phyloP scores from a whole-genome alignment of 106 monocot genomes.

The Allium sativum region DNA sequence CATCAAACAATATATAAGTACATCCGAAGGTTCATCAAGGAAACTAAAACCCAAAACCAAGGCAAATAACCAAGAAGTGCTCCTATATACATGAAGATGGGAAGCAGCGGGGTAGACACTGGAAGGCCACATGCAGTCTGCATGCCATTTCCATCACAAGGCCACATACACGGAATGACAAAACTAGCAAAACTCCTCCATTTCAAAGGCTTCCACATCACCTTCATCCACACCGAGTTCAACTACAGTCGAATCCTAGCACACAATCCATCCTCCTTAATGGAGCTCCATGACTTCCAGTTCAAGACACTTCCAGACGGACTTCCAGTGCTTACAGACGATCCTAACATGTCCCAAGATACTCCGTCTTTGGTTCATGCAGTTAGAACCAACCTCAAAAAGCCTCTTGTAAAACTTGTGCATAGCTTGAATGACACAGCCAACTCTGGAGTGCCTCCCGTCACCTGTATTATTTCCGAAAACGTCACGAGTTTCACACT shows the following conservation, averaged over 20 bases:
- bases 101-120: too few species aligned
- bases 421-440: neutral
- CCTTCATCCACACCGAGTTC: slow-evolving; percentile 15
- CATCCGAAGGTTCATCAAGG: too few species aligned
- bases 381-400: neutral
- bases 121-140: slow-evolving; percentile 9
- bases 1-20: too few species aligned
- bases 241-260: slow-evolving; percentile 10
- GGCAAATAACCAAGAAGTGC: too few species aligned
- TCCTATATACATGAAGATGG: too few species aligned
- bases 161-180: slow-evolving; percentile 10
- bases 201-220: slow-evolving; percentile 13
- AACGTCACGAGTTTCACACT: slow-evolving; percentile 20
- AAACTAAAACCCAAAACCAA: too few species aligned
- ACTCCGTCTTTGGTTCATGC: neutral
- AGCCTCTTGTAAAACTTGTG: slow-evolving; percentile 8
- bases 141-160: slow-evolving; percentile 13
- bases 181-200: slow-evolving; percentile 18
- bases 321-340: neutral
- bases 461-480: slow-evolving; percentile 19
- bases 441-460: neutral
- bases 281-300: neutral
- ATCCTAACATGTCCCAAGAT: slow-evolving; percentile 3
- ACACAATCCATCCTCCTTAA: neutral
- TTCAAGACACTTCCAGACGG: neutral